Base-by-base conservation (phyloP, 2,329 filamentous ascomycete genomes). In the Ceratocystis smalleyi region DNA sequence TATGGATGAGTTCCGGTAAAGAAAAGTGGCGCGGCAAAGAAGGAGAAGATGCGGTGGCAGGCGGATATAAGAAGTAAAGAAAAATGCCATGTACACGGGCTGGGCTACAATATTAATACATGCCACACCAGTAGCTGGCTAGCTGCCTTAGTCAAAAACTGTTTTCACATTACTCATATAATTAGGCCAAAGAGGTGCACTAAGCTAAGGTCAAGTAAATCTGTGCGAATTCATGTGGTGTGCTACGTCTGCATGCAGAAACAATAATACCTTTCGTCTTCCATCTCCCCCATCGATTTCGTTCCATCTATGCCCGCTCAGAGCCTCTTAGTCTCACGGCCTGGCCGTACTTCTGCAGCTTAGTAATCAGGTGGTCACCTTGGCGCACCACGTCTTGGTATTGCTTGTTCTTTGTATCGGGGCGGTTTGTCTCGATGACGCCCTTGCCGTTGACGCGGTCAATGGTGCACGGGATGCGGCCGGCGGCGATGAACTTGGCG, bases 401-500 rank as follows among this genome's bases (percentile, higher is more conserved):
- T 78, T 99, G 94, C 82, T 96, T 96, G 81, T 97, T 97, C 85
- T 99, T 99, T 78, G 96, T 91, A 74, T 97, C 94, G 7, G 92
- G 91, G 64, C 94, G 83, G 78, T 96, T 96, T 55, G 94, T 99
- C 81, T 97, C 94, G 71, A 99, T 97, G 70, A 97, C 88, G 62
- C 92, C 92, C 75, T 95, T 94, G 69, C 92, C 94, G 66, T 91
- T 89, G 68, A 99, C 94, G 64, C 94, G 89, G 77, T 99, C 94
- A 70, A 99, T 97, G 27, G 91, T 97, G 81, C 94, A 97, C 62
- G 91, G 86, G 72, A 99, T 92, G 70, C 92, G 87, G 73, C 92
- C 90, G 68, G 86, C 91, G 17, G 94, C 94, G 72, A 99, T 97
- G 77, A 99, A 99, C 72, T 91, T 94, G 73, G 92, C 91, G 65